phyloP scores from a whole-genome alignment of 495 filamentous ascomycete genomes.

The Glarea lozoyensis region DNA sequence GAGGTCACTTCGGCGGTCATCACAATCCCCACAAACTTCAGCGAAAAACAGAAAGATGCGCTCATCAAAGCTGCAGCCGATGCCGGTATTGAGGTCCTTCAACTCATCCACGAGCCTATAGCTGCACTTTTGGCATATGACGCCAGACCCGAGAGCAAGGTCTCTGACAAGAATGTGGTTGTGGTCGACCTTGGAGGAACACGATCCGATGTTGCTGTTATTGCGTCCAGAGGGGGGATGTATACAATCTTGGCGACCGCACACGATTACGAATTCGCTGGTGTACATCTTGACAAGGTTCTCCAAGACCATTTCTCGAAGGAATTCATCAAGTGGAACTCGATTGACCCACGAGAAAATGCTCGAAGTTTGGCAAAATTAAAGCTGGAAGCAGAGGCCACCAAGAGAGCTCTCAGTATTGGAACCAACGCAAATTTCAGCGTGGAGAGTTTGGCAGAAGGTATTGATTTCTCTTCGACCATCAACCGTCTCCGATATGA shows the following conservation, averaged over 20 bases:
- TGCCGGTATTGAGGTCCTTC: conserved; percentile 81
- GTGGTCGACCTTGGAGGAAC: conserved; percentile 92
- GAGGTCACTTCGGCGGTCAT: conserved; percentile 87
- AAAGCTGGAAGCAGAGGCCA: conserved; percentile 80
- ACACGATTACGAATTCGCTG: conserved; percentile 89
- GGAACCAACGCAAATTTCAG: conserved; percentile 82
- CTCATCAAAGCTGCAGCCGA: conserved; percentile 66
- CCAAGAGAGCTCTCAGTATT: conserved; percentile 82
- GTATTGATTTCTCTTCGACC: conserved; percentile 81
- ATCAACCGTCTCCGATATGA: conserved; percentile 93
- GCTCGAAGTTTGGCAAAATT: conserved; percentile 80
- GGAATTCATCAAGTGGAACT: conserved; percentile 94
- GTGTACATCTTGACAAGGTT: conserved; percentile 73
- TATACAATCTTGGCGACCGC: conserved; percentile 91
- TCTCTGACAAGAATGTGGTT: conserved; percentile 79
- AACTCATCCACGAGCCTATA: conserved; percentile 89
- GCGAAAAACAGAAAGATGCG: conserved; percentile 73
- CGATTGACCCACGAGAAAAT: conserved; percentile 76
- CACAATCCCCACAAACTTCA: conserved; percentile 89
- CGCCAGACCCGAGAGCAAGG: conserved; percentile 64
- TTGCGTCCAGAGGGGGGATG: conserved; percentile 87
- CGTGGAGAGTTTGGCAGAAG: conserved; percentile 79
- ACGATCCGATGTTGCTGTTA: conserved; percentile 81
- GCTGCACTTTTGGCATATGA: conserved; percentile 89
- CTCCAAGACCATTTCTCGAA: conserved; percentile 95